Conservation (phyloP, 805 yeast genomes). For the Hanseniaspora valbyensis region DNA sequence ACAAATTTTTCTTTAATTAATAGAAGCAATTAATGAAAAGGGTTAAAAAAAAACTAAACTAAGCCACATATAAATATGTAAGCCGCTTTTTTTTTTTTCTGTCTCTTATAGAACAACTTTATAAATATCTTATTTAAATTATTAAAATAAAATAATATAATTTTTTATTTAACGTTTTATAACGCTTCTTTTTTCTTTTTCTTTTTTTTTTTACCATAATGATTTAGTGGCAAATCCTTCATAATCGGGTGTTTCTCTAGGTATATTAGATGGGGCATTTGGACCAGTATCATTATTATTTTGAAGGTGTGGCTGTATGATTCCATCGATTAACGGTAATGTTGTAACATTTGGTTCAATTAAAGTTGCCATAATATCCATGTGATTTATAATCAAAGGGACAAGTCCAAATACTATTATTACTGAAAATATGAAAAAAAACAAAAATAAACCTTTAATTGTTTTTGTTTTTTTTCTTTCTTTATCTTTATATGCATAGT, state of each 20-base stretch:
- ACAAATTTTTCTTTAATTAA: too few relatives aligned
- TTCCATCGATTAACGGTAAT: constrained; percentile 23
- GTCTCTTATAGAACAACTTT: background rate
- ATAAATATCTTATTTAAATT: too few relatives aligned
- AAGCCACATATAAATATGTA: too few relatives aligned
- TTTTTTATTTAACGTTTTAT: too few relatives aligned
- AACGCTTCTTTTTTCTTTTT: background rate
- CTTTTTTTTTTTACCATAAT: background rate
- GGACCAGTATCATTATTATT: constrained; percentile 58
- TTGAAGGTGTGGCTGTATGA: constrained; percentile 51
- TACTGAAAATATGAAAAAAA: constrained; percentile 32
- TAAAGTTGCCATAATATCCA: background rate
- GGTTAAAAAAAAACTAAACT: background rate
- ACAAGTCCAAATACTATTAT: constrained; percentile 35
- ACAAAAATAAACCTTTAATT: constrained; percentile 38
- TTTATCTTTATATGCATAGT: constrained; percentile 33
- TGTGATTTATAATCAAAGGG: constrained; percentile 35
- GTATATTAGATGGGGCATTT: constrained; percentile 17
- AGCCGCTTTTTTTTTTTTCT: background rate
- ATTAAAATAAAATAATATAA: too few relatives aligned
- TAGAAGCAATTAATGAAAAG: too few relatives aligned
- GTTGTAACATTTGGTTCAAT: background rate
- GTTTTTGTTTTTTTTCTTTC: constrained; percentile 35
- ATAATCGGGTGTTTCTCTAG: background rate
- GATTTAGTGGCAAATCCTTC: constrained; percentile 1